phyloP scores from a whole-genome alignment of 2,329 filamentous ascomycete species.

The Pyricularia sp. region DNA sequence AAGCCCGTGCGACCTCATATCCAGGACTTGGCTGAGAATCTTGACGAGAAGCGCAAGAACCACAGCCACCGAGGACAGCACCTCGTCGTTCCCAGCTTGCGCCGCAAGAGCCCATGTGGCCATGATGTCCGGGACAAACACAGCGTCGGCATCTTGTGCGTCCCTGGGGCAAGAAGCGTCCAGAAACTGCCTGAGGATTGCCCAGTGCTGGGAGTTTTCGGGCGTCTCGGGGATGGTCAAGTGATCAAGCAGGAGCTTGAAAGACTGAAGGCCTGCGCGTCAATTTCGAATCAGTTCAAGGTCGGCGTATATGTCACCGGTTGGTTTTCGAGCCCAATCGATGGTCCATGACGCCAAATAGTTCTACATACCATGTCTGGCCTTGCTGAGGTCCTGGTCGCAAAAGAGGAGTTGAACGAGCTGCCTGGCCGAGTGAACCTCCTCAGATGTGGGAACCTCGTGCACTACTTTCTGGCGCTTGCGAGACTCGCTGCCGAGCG shows the following conservation, averaged over 20 bases:
- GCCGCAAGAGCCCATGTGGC: slow-evolving; percentile 79
- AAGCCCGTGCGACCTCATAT: slow-evolving; percentile 62
- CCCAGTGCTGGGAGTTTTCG: slow-evolving; percentile 31
- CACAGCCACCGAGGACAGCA: slow-evolving; percentile 70
- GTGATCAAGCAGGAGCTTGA: slow-evolving; percentile 59
- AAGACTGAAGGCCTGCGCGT: slow-evolving; percentile 46
- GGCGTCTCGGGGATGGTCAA: slow-evolving; percentile 39
- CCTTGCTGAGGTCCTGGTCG: slow-evolving; percentile 53
- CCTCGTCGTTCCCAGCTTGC: slow-evolving; percentile 64
- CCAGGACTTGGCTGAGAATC: slow-evolving; percentile 58
- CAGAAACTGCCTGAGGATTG: slow-evolving; percentile 59
- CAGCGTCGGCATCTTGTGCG: slow-evolving; percentile 40
- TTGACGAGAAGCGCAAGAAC: slow-evolving; percentile 72
- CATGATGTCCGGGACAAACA: slow-evolving; percentile 67
- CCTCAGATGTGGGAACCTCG: slow-evolving; percentile 44
- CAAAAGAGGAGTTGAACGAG: slow-evolving; percentile 57
- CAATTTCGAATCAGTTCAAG: background rate
- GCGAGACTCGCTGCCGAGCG: slow-evolving; percentile 26
- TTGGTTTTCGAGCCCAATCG: background rate
- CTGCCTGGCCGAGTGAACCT: slow-evolving; percentile 51
- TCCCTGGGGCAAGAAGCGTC: slow-evolving; percentile 30
- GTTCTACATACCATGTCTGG: slow-evolving; percentile 45
- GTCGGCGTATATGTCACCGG: background rate
- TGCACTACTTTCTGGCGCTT: slow-evolving; percentile 46
- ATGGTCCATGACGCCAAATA: background rate